phyloP scores from a whole-genome alignment of 2,329 filamentous ascomycete species.

The Ceratocystis ficicola region DNA sequence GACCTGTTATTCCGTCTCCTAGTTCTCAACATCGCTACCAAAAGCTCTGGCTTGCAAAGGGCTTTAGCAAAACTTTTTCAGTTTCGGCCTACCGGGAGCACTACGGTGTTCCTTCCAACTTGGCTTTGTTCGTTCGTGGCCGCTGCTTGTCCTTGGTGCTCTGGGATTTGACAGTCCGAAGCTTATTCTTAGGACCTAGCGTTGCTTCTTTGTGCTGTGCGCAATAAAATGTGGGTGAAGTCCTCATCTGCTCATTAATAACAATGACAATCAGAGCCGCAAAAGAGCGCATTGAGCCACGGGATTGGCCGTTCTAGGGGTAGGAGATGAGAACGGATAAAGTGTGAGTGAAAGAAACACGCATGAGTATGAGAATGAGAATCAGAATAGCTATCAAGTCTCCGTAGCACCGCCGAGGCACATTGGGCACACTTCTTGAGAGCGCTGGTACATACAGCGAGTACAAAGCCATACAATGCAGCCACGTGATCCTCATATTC shows the following conservation, averaged over 20 bases:
- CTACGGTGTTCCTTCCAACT: slow-evolving; percentile 5
- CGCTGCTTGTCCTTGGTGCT: background rate
- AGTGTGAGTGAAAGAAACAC: background rate
- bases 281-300: slow-evolving; percentile 7
- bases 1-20: background rate
- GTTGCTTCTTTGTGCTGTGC: background rate
- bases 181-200: background rate
- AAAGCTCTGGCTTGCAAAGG: slow-evolving; percentile 6
- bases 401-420: slow-evolving; percentile 8
- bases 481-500: background rate
- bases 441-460: background rate
- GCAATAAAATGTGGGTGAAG: background rate
- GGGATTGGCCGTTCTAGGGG: slow-evolving; percentile 7
- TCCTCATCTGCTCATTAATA: background rate
- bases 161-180: background rate
- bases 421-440: background rate
- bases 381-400: background rate
- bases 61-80: background rate
- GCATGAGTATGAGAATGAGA: background rate
- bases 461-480: background rate
- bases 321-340: background rate
- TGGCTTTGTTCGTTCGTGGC: background rate
- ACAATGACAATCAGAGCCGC: background rate
- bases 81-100: slow-evolving; percentile 5
- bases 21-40: background rate